A percentile compares a stretch with the other conserved stretches of the same genome.
Conservation (phyloP, 2,329 filamentous ascomycete species). For the Malbranchea zuffiana region DNA sequence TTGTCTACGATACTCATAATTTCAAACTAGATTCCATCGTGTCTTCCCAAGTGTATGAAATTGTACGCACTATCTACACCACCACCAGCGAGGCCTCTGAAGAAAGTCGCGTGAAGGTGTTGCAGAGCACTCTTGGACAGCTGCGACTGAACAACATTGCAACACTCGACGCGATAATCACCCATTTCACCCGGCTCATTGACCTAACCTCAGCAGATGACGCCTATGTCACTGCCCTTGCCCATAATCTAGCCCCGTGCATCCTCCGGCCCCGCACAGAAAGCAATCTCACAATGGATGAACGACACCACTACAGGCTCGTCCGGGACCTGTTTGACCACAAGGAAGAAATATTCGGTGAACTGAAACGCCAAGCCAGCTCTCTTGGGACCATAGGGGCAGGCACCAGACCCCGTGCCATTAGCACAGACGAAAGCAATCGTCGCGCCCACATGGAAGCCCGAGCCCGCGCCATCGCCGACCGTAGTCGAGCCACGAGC, state of each 20-base stretch:
- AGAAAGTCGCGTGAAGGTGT: constrained; percentile 69
- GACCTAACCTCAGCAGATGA: constrained; percentile 95
- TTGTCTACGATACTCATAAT: neutral
- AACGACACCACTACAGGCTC: constrained; percentile 82
- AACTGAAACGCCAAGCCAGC: constrained; percentile 65
- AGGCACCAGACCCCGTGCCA: constrained; percentile 60
- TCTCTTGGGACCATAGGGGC: constrained; percentile 15
- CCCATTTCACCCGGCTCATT: constrained; percentile 92
- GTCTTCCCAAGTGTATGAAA: constrained; percentile 96
- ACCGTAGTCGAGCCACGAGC: constrained; percentile 61
- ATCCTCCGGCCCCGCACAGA: constrained; percentile 78
- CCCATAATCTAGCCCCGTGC: constrained; percentile 67
- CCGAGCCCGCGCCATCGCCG: constrained; percentile 65
- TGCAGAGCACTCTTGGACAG: constrained; percentile 92
- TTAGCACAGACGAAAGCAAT: constrained; percentile 92
- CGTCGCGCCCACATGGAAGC: constrained; percentile 91
- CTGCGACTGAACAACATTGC: constrained; percentile 94
- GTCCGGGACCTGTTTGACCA: constrained; percentile 85
- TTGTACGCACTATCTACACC: constrained; percentile 92
- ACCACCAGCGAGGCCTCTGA: constrained; percentile 66
- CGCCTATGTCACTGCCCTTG: constrained; percentile 63
- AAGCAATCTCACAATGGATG: constrained; percentile 86
- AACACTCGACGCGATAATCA: constrained; percentile 95
- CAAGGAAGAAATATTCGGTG: constrained; percentile 91
- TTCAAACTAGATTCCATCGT: constrained; percentile 71